Base-by-base conservation (phyloP, 106 monocot species). In the Gastrodia elata region DNA sequence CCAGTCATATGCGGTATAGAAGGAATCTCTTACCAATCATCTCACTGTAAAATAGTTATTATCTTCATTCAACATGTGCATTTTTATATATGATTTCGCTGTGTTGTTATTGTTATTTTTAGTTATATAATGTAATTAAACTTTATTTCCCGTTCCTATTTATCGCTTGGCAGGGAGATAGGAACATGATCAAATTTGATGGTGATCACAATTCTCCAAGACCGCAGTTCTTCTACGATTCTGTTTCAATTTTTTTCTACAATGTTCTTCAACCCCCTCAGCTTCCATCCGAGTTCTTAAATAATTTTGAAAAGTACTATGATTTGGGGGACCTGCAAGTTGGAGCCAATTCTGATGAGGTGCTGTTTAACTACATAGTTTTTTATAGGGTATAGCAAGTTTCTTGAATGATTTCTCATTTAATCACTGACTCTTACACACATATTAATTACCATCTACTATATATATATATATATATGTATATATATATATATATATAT, bases 191-290 rank as follows among this genome's bases (percentile, higher is more conserved):
- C 70, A 97, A 88, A 82, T 97, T 97, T 90, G 97, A 86, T 35
- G 97, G 97, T 14, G 88, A 97, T 72, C 97, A 97, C 76, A 97
- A 97, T 71, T 90, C 97, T 14, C 86, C 93, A 1, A 88, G 97
- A 61, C 97, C 97, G 40, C 90, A 92, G 38, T 93, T 97, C 69
- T 97, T 90, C 49, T 97, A 97, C 77, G 97, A 92, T 78, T 97
- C 97, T 64, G 97, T 97, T 80, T 92, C 93, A 37, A 93, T 97
- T 39, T 97, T 97, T 77, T 97, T 97, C 64, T 90, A 97, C 75
- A 97, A 97, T 80, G 97, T 90, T 30, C 88, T 97, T 75, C 92
- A 74, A 5, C 97, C 95, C 24, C 95, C 97, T 74, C 86, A 83
- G 74, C 74, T 84, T 81, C 82, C 92, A 68, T 79, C 88, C 27